Evolutionary conservation across 306 rosid species (phyloP).

Genomic region (Lathyrus aphaca): DNA sequence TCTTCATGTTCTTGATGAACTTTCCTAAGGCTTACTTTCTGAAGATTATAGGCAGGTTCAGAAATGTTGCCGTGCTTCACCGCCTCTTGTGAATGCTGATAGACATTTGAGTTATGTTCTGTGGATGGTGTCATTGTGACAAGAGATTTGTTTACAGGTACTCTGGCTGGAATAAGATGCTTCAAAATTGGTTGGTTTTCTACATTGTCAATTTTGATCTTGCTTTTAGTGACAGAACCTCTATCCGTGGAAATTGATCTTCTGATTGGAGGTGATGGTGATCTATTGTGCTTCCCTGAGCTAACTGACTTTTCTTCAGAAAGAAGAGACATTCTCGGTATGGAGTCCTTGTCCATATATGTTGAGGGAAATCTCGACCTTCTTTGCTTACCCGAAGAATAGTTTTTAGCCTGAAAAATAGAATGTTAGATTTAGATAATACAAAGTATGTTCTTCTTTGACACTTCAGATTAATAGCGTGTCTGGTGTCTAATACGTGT

Average conservation of each 20-base stretch:
- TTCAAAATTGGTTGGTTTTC: conserved; percentile 66
- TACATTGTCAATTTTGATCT: conserved; percentile 51
- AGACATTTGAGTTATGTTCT: conserved; percentile 47
- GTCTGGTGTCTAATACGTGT: too few relatives aligned
- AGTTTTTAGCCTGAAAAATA: conserved; percentile 74
- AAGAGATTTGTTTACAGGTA: conserved; percentile 62
- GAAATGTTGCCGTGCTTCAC: conserved; percentile 50
- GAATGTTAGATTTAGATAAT: conserved; percentile 24
- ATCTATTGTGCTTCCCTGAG: conserved; percentile 58
- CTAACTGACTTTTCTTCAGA: conserved; percentile 64
- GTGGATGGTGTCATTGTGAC: conserved; percentile 40
- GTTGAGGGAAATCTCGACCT: conserved; percentile 77
- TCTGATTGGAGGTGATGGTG: conserved; percentile 86
- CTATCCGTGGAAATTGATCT: conserved; percentile 92
- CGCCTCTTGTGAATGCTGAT: conserved; percentile 52
- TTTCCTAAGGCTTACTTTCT: conserved; percentile 61
- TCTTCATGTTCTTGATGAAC: conserved; percentile 68
- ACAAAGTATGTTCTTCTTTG: too few relatives aligned
- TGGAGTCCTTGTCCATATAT: conserved; percentile 62
- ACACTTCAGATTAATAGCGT: too few relatives aligned
- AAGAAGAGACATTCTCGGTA: conserved; percentile 57
- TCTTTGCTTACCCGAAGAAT: conserved; percentile 89
- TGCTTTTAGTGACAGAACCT: conserved; percentile 70
- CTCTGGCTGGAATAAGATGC: conserved; percentile 66
- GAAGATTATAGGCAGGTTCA: conserved; percentile 52